A percentile compares a stretch with the other conserved stretches of the same genome.
Evolutionary conservation across 208 protist genomes (phyloP).

Genomic region (Sergeia podlipaevii): DNA sequence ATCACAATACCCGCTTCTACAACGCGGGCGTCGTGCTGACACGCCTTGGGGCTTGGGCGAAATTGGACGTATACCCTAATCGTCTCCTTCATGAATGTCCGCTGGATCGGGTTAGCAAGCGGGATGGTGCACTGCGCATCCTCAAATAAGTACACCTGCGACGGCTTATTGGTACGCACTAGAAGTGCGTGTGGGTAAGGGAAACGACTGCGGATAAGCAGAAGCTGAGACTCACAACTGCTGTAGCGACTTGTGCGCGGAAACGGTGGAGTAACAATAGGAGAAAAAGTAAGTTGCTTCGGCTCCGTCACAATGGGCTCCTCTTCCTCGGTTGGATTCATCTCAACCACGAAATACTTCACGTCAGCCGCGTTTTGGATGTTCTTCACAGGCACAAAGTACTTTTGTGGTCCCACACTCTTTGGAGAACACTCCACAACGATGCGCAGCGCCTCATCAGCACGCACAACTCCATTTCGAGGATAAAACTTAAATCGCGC

Average conservation of each 20-base stretch:
- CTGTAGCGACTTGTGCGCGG: conserved; percentile 28
- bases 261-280: conserved; percentile 68
- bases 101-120: conserved; percentile 47
- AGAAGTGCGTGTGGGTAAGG: conserved; percentile 57
- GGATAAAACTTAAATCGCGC: conserved; percentile 79
- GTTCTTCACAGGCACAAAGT: conserved; percentile 83
- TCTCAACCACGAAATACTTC: conserved; percentile 66
- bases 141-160: conserved; percentile 69
- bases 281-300: conserved; percentile 46
- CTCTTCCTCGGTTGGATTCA: conserved; percentile 68
- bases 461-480: conserved; percentile 48
- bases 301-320: conserved; percentile 65
- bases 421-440: conserved; percentile 74
- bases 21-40: conserved; percentile 29
- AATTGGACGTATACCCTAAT: conserved; percentile 73
- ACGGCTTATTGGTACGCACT: conserved; percentile 72
- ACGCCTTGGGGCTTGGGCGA: conserved; percentile 44
- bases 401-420: conserved; percentile 73
- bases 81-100: conserved; percentile 52
- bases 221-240: conserved; percentile 64
- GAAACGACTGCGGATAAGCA: conserved; percentile 63
- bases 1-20: conserved; percentile 67
- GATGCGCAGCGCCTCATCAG: conserved; percentile 50
- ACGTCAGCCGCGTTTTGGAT: conserved; percentile 57
- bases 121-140: conserved; percentile 66